Conservation (phyloP, 2,329 filamentous ascomycete species). For the Neofusicoccum parvum region DNA sequence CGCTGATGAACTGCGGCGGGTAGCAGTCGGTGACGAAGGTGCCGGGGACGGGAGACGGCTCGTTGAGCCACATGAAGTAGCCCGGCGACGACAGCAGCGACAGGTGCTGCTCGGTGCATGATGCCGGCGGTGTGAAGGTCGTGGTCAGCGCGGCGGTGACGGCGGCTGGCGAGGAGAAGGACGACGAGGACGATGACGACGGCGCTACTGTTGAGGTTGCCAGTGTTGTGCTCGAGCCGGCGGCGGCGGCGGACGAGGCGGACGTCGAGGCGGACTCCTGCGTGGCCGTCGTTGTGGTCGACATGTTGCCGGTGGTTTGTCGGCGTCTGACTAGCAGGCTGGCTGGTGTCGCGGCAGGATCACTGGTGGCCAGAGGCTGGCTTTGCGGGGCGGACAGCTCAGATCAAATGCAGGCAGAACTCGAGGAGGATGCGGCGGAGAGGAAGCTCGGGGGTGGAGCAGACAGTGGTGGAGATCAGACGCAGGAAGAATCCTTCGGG, state of each 20-base stretch:
- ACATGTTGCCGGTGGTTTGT: not conserved
- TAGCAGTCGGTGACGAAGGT: conserved; percentile 30
- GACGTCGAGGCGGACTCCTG: not conserved
- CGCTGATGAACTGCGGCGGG: conserved; percentile 29
- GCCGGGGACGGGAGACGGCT: conserved; percentile 28
- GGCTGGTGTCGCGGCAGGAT: not conserved
- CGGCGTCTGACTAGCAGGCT: not conserved
- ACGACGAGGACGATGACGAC: not conserved
- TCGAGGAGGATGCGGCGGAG: not conserved
- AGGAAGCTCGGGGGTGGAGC: not conserved
- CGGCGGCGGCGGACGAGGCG: not conserved
- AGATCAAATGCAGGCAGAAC: not conserved
- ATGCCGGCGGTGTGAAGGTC: conserved; percentile 31
- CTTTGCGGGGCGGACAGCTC: not conserved
- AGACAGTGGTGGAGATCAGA: not conserved
- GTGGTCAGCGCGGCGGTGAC: conserved; percentile 25
- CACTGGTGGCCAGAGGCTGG: not conserved
- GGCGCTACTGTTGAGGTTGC: not conserved
- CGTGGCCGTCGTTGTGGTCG: not conserved
- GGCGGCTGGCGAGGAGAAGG: not conserved
- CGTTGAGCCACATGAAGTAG: conserved; percentile 32
- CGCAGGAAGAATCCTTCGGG: conserved; percentile 3
- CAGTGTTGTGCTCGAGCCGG: not conserved
- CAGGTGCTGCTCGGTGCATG: conserved; percentile 29
- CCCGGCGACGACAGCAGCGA: conserved; percentile 29